phyloP scores from a whole-genome alignment of 331 rosid species.

The Prunus yedoensis region DNA sequence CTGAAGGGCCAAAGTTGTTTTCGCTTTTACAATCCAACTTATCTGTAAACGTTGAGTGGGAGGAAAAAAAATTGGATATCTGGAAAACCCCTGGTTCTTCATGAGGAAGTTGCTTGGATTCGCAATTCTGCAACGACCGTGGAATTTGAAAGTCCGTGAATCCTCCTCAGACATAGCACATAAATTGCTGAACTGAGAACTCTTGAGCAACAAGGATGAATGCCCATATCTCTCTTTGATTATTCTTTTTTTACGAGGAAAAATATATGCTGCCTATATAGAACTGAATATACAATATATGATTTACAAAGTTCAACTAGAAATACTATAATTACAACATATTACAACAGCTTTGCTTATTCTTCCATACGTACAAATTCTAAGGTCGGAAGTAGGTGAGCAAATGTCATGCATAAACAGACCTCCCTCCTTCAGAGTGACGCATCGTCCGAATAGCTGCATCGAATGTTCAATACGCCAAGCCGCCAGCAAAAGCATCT shows the following conservation, averaged over 20 bases:
- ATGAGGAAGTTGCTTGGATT: neutral
- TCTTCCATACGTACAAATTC: constrained; percentile 39
- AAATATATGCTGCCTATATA: neutral
- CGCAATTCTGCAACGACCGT: neutral
- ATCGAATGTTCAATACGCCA: constrained; percentile 58
- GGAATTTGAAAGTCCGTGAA: too few species aligned
- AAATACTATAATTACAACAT: neutral
- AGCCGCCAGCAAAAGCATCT: constrained; percentile 81
- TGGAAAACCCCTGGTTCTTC: neutral
- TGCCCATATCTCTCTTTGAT: too few species aligned
- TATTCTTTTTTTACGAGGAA: neutral
- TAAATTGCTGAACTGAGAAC: too few species aligned
- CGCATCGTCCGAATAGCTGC: neutral
- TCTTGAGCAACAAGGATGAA: too few species aligned
- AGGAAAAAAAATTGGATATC: too few species aligned
- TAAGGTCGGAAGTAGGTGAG: constrained; percentile 24
- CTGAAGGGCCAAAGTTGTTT: too few species aligned
- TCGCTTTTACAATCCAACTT: too few species aligned
- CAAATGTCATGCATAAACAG: constrained; percentile 20
- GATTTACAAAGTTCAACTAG: neutral
- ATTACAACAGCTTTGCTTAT: neutral
- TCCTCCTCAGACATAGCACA: too few species aligned
- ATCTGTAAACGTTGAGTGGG: too few species aligned
- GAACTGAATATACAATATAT: neutral
- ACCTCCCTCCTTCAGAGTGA: neutral